A percentile compares a stretch with the other conserved stretches of the same genome.
These are phyloP conservation scores for Mollisiaceae sp. DNA, from an alignment of 2,329 filamentous ascomycete species.

Conservation along the genomic window DNA sequence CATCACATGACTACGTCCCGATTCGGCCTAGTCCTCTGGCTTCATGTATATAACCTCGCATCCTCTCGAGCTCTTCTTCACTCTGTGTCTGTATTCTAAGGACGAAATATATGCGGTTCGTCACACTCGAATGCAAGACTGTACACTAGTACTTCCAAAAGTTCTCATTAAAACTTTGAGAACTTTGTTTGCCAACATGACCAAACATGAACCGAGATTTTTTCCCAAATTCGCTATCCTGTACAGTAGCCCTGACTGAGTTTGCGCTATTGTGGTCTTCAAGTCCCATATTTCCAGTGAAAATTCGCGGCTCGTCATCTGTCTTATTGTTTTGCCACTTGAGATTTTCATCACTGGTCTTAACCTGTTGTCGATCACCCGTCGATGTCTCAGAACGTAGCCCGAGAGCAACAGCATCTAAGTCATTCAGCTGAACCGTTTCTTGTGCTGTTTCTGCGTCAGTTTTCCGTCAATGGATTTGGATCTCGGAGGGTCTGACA, in stretches of 20 bases:
- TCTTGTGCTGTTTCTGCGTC: too few relatives aligned
- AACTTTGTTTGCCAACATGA: not conserved
- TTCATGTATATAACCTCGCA: too few relatives aligned
- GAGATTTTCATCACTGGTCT: not conserved
- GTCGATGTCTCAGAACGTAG: not conserved
- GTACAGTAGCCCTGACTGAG: not conserved
- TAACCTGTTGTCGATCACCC: not conserved
- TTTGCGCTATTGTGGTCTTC: not conserved
- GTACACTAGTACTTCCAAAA: too few relatives aligned
- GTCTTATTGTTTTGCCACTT: not conserved
- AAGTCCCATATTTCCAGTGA: not conserved
- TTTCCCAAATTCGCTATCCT: not conserved
- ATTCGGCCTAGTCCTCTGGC: too few relatives aligned
- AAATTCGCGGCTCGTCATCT: not conserved
- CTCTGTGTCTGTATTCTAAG: too few relatives aligned
- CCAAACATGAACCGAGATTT: not conserved
- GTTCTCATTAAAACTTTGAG: not conserved
- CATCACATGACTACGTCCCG: too few relatives aligned
- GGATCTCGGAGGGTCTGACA: not conserved
- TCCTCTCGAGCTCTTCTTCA: too few relatives aligned
- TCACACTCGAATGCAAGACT: too few relatives aligned
- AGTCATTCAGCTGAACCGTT: too few relatives aligned
- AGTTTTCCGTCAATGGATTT: not conserved
- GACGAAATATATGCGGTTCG: too few relatives aligned
- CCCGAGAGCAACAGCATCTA: too few relatives aligned